Percentiles rank a stretch among this genome's conserved stretches.
These are phyloP conservation scores for Plantago lanceolata DNA, from an alignment of 305 asterid genomes.

Conservation along the genomic window DNA sequence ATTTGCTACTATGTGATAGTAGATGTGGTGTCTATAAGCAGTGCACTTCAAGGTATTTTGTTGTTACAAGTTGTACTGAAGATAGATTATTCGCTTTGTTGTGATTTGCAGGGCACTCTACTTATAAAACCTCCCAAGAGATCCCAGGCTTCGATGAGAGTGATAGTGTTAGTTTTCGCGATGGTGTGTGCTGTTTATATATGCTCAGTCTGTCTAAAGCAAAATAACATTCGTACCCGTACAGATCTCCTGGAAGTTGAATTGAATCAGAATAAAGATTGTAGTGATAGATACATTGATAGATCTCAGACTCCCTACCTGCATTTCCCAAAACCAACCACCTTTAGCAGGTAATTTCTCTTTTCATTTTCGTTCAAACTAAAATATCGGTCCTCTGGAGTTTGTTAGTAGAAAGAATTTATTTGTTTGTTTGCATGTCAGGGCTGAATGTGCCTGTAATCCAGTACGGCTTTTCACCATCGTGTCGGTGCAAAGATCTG, in stretches of 20 bases:
- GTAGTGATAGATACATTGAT: constrained; percentile 42
- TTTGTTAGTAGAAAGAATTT: not conserved
- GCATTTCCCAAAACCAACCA: constrained; percentile 72
- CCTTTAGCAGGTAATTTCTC: constrained; percentile 65
- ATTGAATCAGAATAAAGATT: constrained; percentile 47
- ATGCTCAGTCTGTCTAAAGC: constrained; percentile 66
- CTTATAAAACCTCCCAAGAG: constrained; percentile 51
- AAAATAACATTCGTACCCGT: constrained; percentile 40
- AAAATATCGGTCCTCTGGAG: constrained; percentile 6
- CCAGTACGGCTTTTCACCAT: constrained; percentile 72
- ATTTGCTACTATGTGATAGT: not conserved
- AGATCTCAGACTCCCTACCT: constrained; percentile 55
- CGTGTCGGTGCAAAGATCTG: constrained; percentile 85
- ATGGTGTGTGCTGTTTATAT: constrained; percentile 75
- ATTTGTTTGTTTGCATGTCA: constrained; percentile 23
- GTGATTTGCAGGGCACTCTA: constrained; percentile 2
- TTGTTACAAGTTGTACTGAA: not conserved
- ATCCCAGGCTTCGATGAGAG: constrained; percentile 55
- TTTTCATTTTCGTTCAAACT: constrained; percentile 4
- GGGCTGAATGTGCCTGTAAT: constrained; percentile 78
- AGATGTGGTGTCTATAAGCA: not conserved
- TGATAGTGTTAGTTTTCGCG: constrained; percentile 61
- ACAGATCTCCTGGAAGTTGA: constrained; percentile 32
- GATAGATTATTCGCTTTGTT: not conserved
- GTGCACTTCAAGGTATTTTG: not conserved